Evolutionary conservation across 2,329 filamentous ascomycete genomes (phyloP).

Genomic region (Colletotrichum sp.): DNA sequence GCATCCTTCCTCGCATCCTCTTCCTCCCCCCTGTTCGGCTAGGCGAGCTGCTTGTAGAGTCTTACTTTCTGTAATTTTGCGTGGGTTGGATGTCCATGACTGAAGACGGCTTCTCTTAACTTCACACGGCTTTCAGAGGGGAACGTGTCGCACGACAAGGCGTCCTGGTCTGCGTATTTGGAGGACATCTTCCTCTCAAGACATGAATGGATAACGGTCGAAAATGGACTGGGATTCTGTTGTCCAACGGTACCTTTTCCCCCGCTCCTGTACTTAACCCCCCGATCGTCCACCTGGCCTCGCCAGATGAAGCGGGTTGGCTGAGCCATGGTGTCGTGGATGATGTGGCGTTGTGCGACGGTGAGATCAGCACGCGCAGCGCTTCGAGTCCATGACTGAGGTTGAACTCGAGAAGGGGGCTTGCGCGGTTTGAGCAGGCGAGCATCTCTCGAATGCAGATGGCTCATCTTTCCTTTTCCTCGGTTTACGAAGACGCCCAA

Average conservation of each 20-base stretch:
- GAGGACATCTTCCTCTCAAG: background rate
- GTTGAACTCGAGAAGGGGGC: background rate
- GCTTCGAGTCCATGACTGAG: background rate
- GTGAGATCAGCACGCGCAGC: slow-evolving; percentile 7
- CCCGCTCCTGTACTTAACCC: background rate
- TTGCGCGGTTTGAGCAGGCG: background rate
- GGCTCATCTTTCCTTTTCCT: background rate
- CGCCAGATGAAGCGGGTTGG: background rate
- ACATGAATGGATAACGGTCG: background rate
- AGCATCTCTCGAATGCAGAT: background rate
- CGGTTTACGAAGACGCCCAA: background rate
- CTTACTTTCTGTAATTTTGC: background rate
- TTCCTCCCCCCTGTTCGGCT: background rate
- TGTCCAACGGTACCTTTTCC: background rate
- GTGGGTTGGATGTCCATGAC: background rate
- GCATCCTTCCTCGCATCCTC: background rate
- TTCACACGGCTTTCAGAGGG: background rate
- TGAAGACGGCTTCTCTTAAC: background rate
- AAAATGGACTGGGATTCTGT: background rate
- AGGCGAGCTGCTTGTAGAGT: background rate
- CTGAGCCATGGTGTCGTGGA: slow-evolving; percentile 14
- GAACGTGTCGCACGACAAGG: background rate
- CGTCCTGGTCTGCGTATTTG: background rate
- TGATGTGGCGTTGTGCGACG: slow-evolving; percentile 8
- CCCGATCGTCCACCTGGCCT: background rate